Percentiles rank a stretch among this genome's conserved stretches.
These are phyloP conservation scores for Trifolium fragiferum DNA, from an alignment of 306 rosid species.

Conservation along the genomic window DNA sequence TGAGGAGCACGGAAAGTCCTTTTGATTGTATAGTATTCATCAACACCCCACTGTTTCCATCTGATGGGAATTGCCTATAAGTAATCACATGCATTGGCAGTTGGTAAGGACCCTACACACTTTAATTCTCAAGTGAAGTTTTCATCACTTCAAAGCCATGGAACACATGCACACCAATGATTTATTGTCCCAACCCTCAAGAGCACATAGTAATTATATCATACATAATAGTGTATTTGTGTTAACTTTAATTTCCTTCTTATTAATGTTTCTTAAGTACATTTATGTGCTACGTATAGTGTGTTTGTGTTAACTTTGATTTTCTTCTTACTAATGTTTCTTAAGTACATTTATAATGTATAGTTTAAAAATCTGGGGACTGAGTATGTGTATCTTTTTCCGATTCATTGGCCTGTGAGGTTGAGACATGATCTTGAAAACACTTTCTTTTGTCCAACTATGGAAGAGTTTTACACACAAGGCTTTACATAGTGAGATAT, in stretches of 20 bases:
- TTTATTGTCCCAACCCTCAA: too few species aligned
- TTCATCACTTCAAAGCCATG: background rate
- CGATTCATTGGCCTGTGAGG: too few species aligned
- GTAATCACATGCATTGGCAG: background rate
- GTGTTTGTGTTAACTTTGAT: background rate
- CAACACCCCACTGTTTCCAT: background rate
- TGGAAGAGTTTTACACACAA: background rate
- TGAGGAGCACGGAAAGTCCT: conserved; percentile 37
- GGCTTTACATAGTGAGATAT: background rate
- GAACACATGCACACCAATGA: too few species aligned
- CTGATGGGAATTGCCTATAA: background rate
- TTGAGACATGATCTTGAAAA: too few species aligned
- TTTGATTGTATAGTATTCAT: conserved; percentile 12
- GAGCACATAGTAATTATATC: too few species aligned
- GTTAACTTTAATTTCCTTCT: background rate
- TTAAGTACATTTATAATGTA: too few species aligned
- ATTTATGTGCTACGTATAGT: too few species aligned
- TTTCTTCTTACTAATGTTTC: background rate
- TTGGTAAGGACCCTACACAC: background rate
- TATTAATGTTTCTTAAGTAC: background rate
- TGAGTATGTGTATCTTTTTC: too few species aligned
- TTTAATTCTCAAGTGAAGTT: background rate
- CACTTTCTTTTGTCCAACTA: background rate
- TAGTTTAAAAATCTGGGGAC: too few species aligned
- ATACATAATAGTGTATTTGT: background rate